A percentile compares a stretch with the other conserved stretches of the same genome.
Evolutionary conservation across 805 yeast species (phyloP).

Genomic region (Candida silvicultrix): DNA sequence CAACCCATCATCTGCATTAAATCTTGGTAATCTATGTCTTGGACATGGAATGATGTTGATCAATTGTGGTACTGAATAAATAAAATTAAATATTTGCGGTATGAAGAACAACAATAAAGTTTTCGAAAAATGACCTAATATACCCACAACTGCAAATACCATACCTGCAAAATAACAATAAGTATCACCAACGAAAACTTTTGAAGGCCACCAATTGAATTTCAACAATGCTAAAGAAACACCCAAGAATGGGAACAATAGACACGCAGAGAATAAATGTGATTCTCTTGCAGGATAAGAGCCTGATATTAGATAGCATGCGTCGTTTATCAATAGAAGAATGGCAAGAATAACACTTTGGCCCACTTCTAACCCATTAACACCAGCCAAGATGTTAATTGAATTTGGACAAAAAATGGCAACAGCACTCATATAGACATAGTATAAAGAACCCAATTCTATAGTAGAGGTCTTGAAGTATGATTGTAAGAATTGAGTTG

Average conservation of each 20-base stretch:
- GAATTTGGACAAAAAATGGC: conserved; percentile 95
- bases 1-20: conserved; percentile 59
- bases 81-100: conserved; percentile 87
- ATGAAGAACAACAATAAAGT: conserved; percentile 79
- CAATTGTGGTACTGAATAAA: conserved; percentile 89
- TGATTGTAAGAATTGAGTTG: conserved; percentile 48
- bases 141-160: conserved; percentile 97
- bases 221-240: conserved; percentile 70
- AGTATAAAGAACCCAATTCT: conserved; percentile 77
- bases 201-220: conserved; percentile 87
- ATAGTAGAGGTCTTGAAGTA: conserved; percentile 36
- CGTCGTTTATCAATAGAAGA: conserved; percentile 70
- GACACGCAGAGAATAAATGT: conserved; percentile 73
- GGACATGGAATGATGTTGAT: conserved; percentile 89
- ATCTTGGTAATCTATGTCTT: conserved; percentile 85
- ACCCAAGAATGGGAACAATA: conserved; percentile 82
- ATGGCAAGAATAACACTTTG: conserved; percentile 77
- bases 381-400: conserved; percentile 91
- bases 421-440: conserved; percentile 83
- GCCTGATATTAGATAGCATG: conserved; percentile 53
- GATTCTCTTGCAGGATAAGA: conserved; percentile 62
- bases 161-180: conserved; percentile 97
- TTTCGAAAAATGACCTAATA: conserved; percentile 92
- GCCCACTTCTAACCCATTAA: conserved; percentile 95
- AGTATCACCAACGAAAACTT: conserved; percentile 95